Evolutionary conservation across 1,284 basidiomycete species (phyloP).

Genomic region (Trametes pubescens): DNA sequence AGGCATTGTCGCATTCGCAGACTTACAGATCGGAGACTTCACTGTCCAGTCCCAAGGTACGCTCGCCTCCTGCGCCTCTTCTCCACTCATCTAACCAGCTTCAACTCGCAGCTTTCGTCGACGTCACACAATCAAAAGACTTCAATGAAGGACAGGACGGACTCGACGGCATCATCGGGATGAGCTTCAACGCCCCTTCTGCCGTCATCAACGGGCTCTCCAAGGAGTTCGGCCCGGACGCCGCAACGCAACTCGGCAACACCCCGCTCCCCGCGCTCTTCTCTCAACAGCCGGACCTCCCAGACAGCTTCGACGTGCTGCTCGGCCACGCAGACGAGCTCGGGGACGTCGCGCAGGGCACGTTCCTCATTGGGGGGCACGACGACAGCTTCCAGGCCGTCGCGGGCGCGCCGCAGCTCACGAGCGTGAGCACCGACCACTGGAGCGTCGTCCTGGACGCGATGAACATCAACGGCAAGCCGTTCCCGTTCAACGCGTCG

Average conservation of each 20-base stretch:
- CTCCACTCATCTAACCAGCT: background rate
- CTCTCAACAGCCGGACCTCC: slow-evolving; percentile 22
- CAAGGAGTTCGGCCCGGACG: slow-evolving; percentile 6
- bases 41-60: slow-evolving; percentile 40
- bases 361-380: slow-evolving; percentile 44
- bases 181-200: slow-evolving; percentile 26
- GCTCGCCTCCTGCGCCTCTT: too few relatives aligned
- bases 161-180: slow-evolving; percentile 24
- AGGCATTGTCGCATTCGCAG: background rate
- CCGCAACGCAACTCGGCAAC: slow-evolving; percentile 7
- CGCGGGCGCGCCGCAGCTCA: slow-evolving; percentile 37
- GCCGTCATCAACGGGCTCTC: slow-evolving; percentile 14
- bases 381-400: slow-evolving; percentile 36
- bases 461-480: slow-evolving; percentile 41
- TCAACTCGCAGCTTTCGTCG: slow-evolving; percentile 40
- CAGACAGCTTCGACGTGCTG: slow-evolving; percentile 41
- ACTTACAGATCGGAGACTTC: slow-evolving; percentile 34
- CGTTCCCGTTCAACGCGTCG: slow-evolving; percentile 41
- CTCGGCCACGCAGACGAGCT: slow-evolving; percentile 39
- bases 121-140: slow-evolving; percentile 32
- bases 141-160: background rate
- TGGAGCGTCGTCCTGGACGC: slow-evolving; percentile 43
- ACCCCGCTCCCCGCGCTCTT: slow-evolving; percentile 25
- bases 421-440: slow-evolving; percentile 56
- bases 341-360: slow-evolving; percentile 37